Percentiles rank a stretch among this genome's conserved stretches.
phyloP scores from a whole-genome alignment of 495 filamentous ascomycete species.

The Cercophora sp. region DNA sequence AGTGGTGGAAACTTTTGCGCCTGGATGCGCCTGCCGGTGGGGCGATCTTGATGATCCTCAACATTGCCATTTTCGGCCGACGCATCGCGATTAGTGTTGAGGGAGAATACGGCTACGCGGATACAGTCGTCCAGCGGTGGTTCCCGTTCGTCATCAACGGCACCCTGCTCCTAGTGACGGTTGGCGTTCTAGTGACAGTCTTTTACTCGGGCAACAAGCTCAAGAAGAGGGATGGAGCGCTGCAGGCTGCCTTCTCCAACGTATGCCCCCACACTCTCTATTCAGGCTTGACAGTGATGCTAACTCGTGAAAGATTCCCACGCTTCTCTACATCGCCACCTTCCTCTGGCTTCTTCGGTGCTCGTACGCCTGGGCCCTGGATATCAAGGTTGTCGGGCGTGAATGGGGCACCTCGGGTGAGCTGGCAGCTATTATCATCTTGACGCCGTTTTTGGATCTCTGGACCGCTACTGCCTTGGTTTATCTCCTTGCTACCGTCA shows the following conservation, averaged over 20 bases:
- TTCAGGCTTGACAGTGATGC: neutral
- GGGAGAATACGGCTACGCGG: neutral
- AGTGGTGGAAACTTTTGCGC: conserved; percentile 1
- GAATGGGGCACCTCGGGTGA: neutral
- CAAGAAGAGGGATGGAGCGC: conserved; percentile 3
- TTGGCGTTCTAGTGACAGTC: neutral
- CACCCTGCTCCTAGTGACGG: conserved; percentile 5
- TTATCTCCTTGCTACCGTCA: conserved; percentile 4
- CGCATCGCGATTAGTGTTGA: neutral
- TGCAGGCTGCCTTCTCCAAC: neutral
- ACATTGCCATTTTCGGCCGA: neutral
- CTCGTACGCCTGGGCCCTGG: neutral
- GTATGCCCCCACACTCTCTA: neutral
- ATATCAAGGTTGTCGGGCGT: conserved; percentile 2
- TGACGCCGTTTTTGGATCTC: conserved; percentile 6
- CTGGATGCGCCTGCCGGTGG: conserved; percentile 1
- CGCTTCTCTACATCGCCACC: conserved; percentile 4
- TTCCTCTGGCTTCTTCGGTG: conserved; percentile 14
- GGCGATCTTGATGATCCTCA: neutral
- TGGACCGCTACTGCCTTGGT: conserved; percentile 7
- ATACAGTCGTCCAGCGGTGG: neutral
- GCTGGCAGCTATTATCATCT: neutral
- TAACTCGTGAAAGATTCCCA: neutral
- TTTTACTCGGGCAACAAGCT: conserved; percentile 5
- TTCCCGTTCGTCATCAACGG: conserved; percentile 10